Evolutionary conservation across 2,329 filamentous ascomycete genomes (phyloP).

Genomic region (Byssochlamys sp.): DNA sequence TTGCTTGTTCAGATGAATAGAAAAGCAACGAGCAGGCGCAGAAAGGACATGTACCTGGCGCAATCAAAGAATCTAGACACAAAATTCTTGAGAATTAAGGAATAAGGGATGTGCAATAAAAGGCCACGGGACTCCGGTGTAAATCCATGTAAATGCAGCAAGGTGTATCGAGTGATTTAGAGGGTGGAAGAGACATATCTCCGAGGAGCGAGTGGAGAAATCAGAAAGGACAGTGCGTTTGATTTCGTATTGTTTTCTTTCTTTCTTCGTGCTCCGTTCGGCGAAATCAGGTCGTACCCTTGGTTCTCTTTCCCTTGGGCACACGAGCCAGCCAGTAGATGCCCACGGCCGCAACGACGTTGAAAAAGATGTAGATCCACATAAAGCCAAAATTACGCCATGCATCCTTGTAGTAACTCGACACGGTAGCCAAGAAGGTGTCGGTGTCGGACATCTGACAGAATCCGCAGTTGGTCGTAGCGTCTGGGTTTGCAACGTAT

Average conservation of each 20-base stretch:
- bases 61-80: neutral
- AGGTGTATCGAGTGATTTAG: neutral
- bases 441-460: conserved; percentile 40
- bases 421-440: conserved; percentile 35
- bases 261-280: neutral
- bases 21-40: neutral
- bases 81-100: neutral
- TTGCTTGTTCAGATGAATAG: neutral
- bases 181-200: neutral
- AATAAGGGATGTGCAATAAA: neutral
- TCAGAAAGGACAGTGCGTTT: no score
- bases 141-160: neutral
- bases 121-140: neutral
- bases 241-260: neutral
- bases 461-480: conserved; percentile 41
- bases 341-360: conserved; percentile 48
- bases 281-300: neutral
- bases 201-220: neutral
- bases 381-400: conserved; percentile 65
- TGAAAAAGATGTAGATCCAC: conserved; percentile 58
- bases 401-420: conserved; percentile 37
- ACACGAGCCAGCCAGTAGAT: conserved; percentile 47
- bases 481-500: conserved; percentile 32
- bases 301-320: neutral
- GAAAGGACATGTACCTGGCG: neutral